Base-by-base conservation (phyloP, 2,329 filamentous ascomycete species). In the Phaeosphaeria sp. region DNA sequence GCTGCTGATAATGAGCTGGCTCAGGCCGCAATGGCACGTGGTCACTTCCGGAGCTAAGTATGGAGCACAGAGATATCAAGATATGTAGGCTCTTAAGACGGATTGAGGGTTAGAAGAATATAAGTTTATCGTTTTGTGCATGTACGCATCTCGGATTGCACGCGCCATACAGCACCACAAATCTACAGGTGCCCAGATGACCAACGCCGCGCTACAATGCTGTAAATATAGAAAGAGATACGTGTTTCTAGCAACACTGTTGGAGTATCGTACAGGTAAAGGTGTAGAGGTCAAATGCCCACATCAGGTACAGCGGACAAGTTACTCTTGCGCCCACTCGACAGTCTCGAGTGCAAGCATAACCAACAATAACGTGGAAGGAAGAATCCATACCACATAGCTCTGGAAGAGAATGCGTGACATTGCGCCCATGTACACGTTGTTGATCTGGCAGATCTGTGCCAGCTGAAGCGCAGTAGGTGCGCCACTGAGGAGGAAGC, bases 361-460 rank as follows among this genome's bases (percentile, higher is more conserved):
- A 54, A 99, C 95, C 44, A 98, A 85, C 36, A 96, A 73, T 43
- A 99, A 85, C 1, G 95, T 99, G 41, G 92, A 97, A 1, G 95
- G 95, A 50, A 99, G 84, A 67, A 99, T 98, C 92, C 93, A 97
- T 63, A 97, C 89, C 58, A 99, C 92, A 74, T 96, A 96, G 80
- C 94, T 97, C 82, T 97, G 94, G 82, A 98, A 97, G 50, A 98
- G 80, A 55, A 99, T 85, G 76, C 88, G 91, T 61, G 91, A 91
- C 93, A 99, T 98, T 49, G 95, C 92, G 18, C 90, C 88, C 82
- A 98, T 94, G 77, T 92, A 99, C 10, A 99, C 95, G 62, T 90
- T 90, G 78, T 99, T 99, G 80, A 98, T 91, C 83, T 98, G 95
- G 80, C 95, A 99, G 60, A 99, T 99, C 80, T 99, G 95, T 6